Evolutionary conservation across 139 green algal species (phyloP).

Genomic region (Closterium sp.): DNA sequence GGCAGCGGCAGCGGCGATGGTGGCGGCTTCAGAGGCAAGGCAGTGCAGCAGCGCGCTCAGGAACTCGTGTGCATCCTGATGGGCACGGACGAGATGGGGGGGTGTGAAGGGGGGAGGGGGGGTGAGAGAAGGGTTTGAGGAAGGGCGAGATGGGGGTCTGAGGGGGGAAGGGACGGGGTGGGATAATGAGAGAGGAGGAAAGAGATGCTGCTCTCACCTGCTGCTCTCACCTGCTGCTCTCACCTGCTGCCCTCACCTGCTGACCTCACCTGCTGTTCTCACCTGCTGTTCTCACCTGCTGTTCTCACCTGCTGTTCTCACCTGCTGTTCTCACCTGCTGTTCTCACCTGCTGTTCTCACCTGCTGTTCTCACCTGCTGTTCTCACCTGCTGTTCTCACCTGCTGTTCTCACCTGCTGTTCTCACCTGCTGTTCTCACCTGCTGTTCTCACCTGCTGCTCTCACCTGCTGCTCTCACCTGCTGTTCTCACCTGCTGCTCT

Average conservation of each 20-base stretch:
- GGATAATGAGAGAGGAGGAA: too few species aligned
- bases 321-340: background rate
- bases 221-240: background rate
- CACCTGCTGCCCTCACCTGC: too few species aligned
- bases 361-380: background rate
- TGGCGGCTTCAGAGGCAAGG: background rate
- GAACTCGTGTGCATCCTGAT: background rate
- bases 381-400: background rate
- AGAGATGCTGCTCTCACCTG: background rate
- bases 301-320: background rate
- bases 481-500: background rate
- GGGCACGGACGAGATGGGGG: too few species aligned
- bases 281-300: background rate
- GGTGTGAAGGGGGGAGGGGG: too few species aligned
- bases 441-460: background rate
- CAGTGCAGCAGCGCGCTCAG: background rate
- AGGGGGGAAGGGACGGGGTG: too few species aligned
- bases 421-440: too few species aligned
- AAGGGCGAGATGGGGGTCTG: too few species aligned
- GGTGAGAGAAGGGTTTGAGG: too few species aligned
- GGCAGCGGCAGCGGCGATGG: background rate
- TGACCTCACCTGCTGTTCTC: too few species aligned
- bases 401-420: background rate
- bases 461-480: background rate
- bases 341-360: background rate